Base-by-base conservation (phyloP, 352 stramenopile species). In the Pythium utonaiense region DNA sequence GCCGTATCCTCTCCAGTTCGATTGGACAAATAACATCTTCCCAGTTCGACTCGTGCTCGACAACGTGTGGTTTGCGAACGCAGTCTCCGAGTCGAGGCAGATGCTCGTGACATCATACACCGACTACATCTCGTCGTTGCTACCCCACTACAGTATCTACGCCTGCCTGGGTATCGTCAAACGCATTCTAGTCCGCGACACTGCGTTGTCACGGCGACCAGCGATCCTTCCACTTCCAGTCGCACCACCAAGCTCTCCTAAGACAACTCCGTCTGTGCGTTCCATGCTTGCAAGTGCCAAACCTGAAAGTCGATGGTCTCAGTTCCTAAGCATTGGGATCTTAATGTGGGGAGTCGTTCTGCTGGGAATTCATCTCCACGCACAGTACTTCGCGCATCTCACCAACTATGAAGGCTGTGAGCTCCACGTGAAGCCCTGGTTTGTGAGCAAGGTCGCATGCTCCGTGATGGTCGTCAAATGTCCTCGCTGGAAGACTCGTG, bases 391-490 rank as follows among this genome's bases (percentile, higher is more conserved):
- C 7, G 34, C 45, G 7, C n/a, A n/a, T n/a, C 14, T 21, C 7
- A 16, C 13, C 6, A 17, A 44, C 21, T 33, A 61, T 0, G 13
- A 19, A 10, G 62, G 50, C 1, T 64, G 55, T 10, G 22, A 60
- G 17, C 30, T 60, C 2, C 41, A 66, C 22, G 42, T 60, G 3
- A 51, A 34, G 19, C 30, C 60, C 24, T 69, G 60, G 60, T 24
- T 34, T 8, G 49, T 41, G 4, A 44, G 30, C 1, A 22, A 49
- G 2, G 57, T 41, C 13, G 40, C 60, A 5, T 69, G 65, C 50
- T 60, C 55, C 0, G 54, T 72, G 14, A 48, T 72, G 21, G 24
- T 56, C 5, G 47, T 67, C 28, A 66, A 64, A 19, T 73, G 66
- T 52, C 28, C 65, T 17, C 6, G 3, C 6, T 36, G 21, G 16